phyloP scores from a whole-genome alignment of 164 flowering plant genomes.

The Litsea cubeba region DNA sequence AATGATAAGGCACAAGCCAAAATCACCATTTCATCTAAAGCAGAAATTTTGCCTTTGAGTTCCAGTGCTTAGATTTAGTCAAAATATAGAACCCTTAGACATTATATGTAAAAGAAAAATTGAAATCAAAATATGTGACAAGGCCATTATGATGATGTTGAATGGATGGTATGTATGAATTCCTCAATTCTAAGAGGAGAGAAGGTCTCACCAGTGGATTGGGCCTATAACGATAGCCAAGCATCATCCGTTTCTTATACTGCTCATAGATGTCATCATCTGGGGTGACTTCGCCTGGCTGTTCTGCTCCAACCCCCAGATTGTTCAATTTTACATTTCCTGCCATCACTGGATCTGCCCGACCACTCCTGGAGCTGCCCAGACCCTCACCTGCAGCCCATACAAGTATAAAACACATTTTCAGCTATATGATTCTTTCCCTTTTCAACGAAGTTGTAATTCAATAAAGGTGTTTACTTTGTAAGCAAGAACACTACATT shows the following conservation, averaged over 20 bases:
- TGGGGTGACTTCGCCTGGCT: conserved; percentile 84
- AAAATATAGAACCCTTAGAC: no score
- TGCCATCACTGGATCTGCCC: conserved; percentile 84
- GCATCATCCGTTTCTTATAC: conserved; percentile 99
- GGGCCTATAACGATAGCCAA: conserved; percentile 87
- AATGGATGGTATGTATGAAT: no score
- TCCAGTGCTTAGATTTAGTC: no score
- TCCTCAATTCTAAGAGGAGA: neutral
- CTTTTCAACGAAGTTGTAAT: no score
- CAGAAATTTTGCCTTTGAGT: no score
- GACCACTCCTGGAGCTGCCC: conserved; percentile 84
- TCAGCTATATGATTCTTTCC: neutral
- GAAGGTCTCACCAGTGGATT: conserved; percentile 72
- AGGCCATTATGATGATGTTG: no score
- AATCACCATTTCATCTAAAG: no score
- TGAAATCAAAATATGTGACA: no score
- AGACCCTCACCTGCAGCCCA: conserved; percentile 81
- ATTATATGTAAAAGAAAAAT: no score
- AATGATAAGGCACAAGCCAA: no score
- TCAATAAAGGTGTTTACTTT: no score
- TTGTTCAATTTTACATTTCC: conserved; percentile 74
- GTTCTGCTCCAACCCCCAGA: conserved; percentile 88
- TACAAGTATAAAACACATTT: neutral
- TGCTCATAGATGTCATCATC: conserved; percentile 99
- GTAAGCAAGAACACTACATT: no score